Conservation (phyloP, 345 rosid species). For the Brassica incana region DNA sequence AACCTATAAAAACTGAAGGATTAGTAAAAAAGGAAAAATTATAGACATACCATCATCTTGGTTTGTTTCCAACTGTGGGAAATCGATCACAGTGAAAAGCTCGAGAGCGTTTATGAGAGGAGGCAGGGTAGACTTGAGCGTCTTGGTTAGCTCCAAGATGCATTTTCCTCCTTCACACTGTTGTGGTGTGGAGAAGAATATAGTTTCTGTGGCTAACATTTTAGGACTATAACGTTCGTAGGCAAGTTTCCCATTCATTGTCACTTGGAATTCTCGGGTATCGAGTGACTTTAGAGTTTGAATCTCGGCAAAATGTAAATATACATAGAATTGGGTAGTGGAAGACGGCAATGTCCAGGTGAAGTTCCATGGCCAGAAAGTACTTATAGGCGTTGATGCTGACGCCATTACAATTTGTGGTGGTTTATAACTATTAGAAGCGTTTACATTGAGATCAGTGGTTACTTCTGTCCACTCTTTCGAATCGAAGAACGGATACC, state of each 20-base stretch:
- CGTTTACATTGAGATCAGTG: slow-evolving; percentile 7
- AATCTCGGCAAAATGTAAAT: slow-evolving; percentile 39
- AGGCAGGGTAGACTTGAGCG: slow-evolving; percentile 34
- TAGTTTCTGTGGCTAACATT: background rate
- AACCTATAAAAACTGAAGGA: background rate
- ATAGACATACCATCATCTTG: slow-evolving; percentile 35
- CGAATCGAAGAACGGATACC: slow-evolving; percentile 20
- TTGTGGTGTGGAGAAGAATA: slow-evolving; percentile 12
- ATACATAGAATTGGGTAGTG: slow-evolving; percentile 18
- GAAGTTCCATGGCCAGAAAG: slow-evolving; percentile 24
- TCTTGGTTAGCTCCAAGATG: slow-evolving; percentile 19
- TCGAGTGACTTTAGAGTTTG: slow-evolving; percentile 9
- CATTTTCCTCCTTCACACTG: slow-evolving; percentile 19
- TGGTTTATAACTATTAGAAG: slow-evolving; percentile 10
- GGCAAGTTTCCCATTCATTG: background rate
- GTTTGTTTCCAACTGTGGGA: slow-evolving; percentile 24
- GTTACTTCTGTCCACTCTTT: slow-evolving; percentile 29
- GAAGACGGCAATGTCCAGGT: slow-evolving; percentile 7
- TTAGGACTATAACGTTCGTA: slow-evolving; percentile 27
- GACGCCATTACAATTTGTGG: slow-evolving; percentile 32
- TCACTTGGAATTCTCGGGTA: slow-evolving; percentile 29
- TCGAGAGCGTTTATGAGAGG: slow-evolving; percentile 40
- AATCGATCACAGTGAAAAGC: slow-evolving; percentile 29
- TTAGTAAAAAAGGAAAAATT: background rate
- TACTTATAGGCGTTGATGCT: slow-evolving; percentile 33